phyloP scores from a whole-genome alignment of 495 filamentous ascomycete genomes.

The Trichocladium uniseriatum region DNA sequence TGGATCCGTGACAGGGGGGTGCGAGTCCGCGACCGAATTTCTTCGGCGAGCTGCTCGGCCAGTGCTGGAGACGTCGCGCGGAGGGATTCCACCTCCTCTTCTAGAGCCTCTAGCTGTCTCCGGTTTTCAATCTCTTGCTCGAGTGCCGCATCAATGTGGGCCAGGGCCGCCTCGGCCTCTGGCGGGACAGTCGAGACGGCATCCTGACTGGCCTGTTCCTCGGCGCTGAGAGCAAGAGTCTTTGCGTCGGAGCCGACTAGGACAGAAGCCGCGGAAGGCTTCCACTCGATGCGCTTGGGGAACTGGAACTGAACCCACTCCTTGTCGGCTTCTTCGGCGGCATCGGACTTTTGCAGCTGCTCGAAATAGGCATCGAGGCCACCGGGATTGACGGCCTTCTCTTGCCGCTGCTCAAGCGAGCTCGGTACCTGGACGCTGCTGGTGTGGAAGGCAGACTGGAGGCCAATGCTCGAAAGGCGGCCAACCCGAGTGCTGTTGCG shows the following conservation, averaged over 20 bases:
- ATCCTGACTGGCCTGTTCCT: constrained; percentile 10
- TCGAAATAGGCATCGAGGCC: constrained; percentile 81
- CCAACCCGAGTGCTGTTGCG: constrained; percentile 43
- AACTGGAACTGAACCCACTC: constrained; percentile 92
- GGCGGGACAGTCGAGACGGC: constrained; percentile 18
- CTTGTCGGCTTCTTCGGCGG: constrained; percentile 50
- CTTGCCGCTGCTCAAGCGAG: constrained; percentile 33
- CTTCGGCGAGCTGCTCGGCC: constrained; percentile 29
- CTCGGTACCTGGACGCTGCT: constrained; percentile 24
- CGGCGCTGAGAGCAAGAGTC: constrained; percentile 29
- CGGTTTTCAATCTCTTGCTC: constrained; percentile 41
- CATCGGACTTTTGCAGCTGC: constrained; percentile 70
- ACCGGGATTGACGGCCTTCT: constrained; percentile 35
- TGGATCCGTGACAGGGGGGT: constrained; percentile 32
- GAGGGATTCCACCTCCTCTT: constrained; percentile 35
- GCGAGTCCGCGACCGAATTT: constrained; percentile 29
- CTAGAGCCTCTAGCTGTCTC: constrained; percentile 36
- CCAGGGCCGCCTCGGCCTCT: constrained; percentile 36
- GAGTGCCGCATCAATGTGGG: constrained; percentile 42
- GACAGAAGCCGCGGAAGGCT: constrained; percentile 45
- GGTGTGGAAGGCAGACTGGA: constrained; percentile 68
- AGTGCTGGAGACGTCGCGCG: constrained; percentile 29
- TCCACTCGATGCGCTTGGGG: constrained; percentile 77
- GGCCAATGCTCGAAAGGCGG: constrained; percentile 51
- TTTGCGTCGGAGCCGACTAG: constrained; percentile 44